Base-by-base conservation (phyloP, 2,329 filamentous ascomycete genomes). In the Aspergillus pseudoterreus region DNA sequence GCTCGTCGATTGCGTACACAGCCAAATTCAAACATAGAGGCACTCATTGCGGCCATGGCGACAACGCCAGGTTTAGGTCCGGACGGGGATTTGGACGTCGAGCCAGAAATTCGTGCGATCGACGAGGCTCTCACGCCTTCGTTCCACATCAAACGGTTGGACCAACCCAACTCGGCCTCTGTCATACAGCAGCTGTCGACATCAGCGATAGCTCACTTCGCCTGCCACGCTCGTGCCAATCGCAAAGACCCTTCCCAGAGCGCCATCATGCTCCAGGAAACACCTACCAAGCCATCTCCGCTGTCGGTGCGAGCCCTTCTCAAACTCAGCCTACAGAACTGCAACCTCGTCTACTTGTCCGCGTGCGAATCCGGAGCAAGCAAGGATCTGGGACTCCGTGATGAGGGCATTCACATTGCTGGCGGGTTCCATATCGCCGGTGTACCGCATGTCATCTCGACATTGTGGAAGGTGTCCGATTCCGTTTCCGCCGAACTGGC, bases 381-480 rank as follows among this genome's bases (percentile, higher is more conserved):
- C 41, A 50, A 50, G 24, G 47, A 50, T 30, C 41, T 50, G 11
- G 17, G 12, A 6, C 30, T 50, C n/a, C 47, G 41, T 14, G 47
- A 50, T 19, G 47, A 50, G 47, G 47, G 47, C 17, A 50, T 50
- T n/a, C 47, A 50, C 15, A 50, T 50, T 32, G 47, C 41, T 1
- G 47, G 47, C 5, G 47, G 47, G 4, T 50, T 50, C n/a, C 47
- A 50, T 30, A 50, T 50, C 5, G 47, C 47, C 12, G 47, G 47
- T 12, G 47, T 50, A 21, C 41, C 47, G 19, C 47, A 50, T 38
- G 47, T 50, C 11, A 27, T 50, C 3, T 50, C 47, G 12, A 50
- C 47, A 5, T 19, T 50, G 27, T 50, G 47, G 47, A 50, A 45
- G 14, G 47, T 50, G 4, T 44, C 41, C 8, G 47, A 50, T 27